Percentiles rank a stretch among this genome's conserved stretches.
These are phyloP conservation scores for Selaginella tamariscina DNA, from an alignment of 75 land plant genomes.

Conservation along the genomic window DNA sequence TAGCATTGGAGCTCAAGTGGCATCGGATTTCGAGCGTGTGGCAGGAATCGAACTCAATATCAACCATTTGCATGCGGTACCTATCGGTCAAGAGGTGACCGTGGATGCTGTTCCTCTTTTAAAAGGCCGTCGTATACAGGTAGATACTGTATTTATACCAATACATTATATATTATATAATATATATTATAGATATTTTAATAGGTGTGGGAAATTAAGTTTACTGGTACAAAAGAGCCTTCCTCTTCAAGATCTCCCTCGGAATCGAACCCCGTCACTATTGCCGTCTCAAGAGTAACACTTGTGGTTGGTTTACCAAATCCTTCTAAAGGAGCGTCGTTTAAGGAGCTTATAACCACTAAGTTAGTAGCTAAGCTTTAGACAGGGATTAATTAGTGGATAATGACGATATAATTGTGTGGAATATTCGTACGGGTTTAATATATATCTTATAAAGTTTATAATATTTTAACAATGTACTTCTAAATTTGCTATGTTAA, in stretches of 20 bases:
- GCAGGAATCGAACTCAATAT: slow-evolving; percentile 67
- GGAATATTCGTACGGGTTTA: too few species aligned
- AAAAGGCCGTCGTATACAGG: slow-evolving; percentile 50
- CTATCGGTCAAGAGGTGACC: slow-evolving; percentile 38
- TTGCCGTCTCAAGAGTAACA: slow-evolving; percentile 51
- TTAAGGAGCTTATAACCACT: neutral
- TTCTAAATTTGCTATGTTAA: too few species aligned
- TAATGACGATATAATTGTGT: too few species aligned
- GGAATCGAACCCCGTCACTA: slow-evolving; percentile 1
- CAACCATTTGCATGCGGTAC: slow-evolving; percentile 45
- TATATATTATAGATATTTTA: too few species aligned
- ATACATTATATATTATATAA: too few species aligned
- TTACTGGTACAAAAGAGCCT: slow-evolving; percentile 11
- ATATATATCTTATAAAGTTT: too few species aligned
- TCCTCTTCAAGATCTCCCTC: neutral
- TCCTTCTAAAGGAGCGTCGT: neutral
- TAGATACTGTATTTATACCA: too few species aligned
- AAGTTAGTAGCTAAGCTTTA: neutral
- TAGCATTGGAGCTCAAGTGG: slow-evolving; percentile 52
- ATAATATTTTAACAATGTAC: too few species aligned
- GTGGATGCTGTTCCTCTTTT: slow-evolving; percentile 44
- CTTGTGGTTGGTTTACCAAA: slow-evolving; percentile 27
- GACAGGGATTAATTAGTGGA: too few species aligned
- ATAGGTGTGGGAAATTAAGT: slow-evolving; percentile 73
- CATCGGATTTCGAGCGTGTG: slow-evolving; percentile 38